Conservation (phyloP, 495 filamentous ascomycete species). For the Hyaloscypha variabilis region DNA sequence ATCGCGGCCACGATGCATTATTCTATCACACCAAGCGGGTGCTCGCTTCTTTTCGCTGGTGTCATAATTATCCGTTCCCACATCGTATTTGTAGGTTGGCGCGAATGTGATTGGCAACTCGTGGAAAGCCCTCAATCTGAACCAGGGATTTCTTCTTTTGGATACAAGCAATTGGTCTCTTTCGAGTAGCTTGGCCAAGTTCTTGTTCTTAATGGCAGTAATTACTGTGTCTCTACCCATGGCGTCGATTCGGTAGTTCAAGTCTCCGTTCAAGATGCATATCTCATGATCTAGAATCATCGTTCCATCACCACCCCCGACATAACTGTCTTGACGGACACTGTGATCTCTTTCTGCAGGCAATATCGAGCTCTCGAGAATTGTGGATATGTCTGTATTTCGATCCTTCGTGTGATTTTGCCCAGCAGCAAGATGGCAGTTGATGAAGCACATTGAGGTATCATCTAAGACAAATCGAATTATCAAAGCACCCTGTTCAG, state of each 20-base stretch:
- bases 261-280: conserved; percentile 92
- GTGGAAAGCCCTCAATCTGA: conserved; percentile 82
- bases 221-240: conserved; percentile 92
- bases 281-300: conserved; percentile 98
- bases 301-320: conserved; percentile 88
- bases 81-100: conserved; percentile 98
- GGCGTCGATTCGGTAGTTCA: conserved; percentile 98
- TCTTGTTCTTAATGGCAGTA: conserved; percentile 73
- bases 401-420: conserved; percentile 87
- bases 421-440: conserved; percentile 95
- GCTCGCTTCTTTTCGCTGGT: conserved; percentile 90
- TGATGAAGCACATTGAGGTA: conserved; percentile 92
- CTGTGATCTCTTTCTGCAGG: conserved; percentile 64
- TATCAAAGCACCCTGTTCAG: conserved; percentile 75
- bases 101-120: conserved; percentile 88
- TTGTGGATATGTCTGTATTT: conserved; percentile 90
- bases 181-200: conserved; percentile 88
- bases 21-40: conserved; percentile 96
- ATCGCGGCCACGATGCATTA: conserved; percentile 83
- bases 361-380: conserved; percentile 76
- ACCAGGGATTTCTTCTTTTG: conserved; percentile 82
- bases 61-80: conserved; percentile 92
- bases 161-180: conserved; percentile 91
- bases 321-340: conserved; percentile 72
- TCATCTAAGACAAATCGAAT: conserved; percentile 90